phyloP scores from a whole-genome alignment of 2,329 filamentous ascomycete genomes.

The Verticillium nubilum region DNA sequence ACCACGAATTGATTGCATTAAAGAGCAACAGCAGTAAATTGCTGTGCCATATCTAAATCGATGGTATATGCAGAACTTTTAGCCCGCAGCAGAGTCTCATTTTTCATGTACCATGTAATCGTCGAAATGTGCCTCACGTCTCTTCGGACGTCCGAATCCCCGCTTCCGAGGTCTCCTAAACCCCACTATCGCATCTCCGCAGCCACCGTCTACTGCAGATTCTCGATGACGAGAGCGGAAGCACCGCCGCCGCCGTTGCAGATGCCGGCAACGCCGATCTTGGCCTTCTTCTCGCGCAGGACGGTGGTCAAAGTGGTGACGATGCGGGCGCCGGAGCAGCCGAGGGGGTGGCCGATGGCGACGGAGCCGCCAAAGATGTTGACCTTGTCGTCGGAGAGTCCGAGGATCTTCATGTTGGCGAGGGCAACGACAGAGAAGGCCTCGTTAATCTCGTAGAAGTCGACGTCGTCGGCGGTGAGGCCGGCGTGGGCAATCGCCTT shows the following conservation, averaged over 20 bases:
- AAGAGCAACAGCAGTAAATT: constrained; percentile 5
- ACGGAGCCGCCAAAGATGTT: constrained; percentile 95
- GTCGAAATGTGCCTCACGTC: constrained; percentile 1
- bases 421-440: constrained; percentile 95
- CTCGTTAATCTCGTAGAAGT: constrained; percentile 99
- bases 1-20: not conserved
- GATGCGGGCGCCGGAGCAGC: constrained; percentile 90
- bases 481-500: constrained; percentile 96
- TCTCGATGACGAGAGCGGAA: constrained; percentile 88
- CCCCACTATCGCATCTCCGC: not conserved
- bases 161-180: not conserved
- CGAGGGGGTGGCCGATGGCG: constrained; percentile 90
- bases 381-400: constrained; percentile 75
- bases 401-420: constrained; percentile 90
- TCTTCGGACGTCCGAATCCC: not conserved
- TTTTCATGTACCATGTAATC: constrained; percentile 2
- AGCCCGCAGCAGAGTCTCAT: not conserved
- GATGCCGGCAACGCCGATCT: constrained; percentile 90
- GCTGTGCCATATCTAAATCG: constrained; percentile 10
- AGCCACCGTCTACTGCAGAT: constrained; percentile 41
- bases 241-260: constrained; percentile 98
- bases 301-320: constrained; percentile 86
- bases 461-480: constrained; percentile 69
- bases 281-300: constrained; percentile 82
- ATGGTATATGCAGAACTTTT: constrained; percentile 5